Evolutionary conservation across 2,329 filamentous ascomycete genomes (phyloP), one percentile per base, ranked within the genome.

Genomic region (Cladosporium sp.): DNA sequence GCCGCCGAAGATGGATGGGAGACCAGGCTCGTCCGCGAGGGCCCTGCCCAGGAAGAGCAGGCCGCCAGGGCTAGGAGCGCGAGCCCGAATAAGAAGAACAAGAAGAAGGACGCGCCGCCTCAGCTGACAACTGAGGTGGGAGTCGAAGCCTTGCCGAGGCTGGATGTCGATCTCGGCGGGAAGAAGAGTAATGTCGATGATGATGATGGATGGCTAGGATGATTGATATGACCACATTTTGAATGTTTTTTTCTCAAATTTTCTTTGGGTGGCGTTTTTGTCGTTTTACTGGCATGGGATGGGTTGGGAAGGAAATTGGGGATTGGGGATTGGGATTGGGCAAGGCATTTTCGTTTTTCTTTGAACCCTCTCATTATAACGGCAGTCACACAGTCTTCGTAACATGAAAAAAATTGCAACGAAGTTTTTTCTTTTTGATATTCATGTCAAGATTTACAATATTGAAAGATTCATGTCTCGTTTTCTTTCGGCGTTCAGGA

Each of bases 1-100:
- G 91, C 89, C 0, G 78, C 77, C 22, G 90, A 91, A 54, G 93
- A 99, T 68, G 88, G 83, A 40, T 99, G 93, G 92, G 83, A 89
- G 44, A 85, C 90, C 38, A 79, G 80, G 47, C 84, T 86, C 62
- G 91, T 97, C 19, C 78, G 91, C 47, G 89, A 86, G 67, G 88
- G 88, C 0, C 84, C 84, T 36, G 65, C 58, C n/a, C 54, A 63
- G 7, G 71, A 75, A 40, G 70, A 68, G 7, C 67, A 71, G 50
- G 67, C 63, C 7, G 70, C 68, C 52, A 68, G 53, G 63, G 69
- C 55, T 19, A 61, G 51, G 47, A 58, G 51, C 43, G 54, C 50
- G 43, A 69, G 67, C 57, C 71, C 70, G 22, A 70, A 67, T 18
- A 73, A 71, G 60, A 66, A 60, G 55, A 64, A n/a, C n/a, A n/a